phyloP scores from a whole-genome alignment of 257 asterid genomes.

The Cinchona pubescens region DNA sequence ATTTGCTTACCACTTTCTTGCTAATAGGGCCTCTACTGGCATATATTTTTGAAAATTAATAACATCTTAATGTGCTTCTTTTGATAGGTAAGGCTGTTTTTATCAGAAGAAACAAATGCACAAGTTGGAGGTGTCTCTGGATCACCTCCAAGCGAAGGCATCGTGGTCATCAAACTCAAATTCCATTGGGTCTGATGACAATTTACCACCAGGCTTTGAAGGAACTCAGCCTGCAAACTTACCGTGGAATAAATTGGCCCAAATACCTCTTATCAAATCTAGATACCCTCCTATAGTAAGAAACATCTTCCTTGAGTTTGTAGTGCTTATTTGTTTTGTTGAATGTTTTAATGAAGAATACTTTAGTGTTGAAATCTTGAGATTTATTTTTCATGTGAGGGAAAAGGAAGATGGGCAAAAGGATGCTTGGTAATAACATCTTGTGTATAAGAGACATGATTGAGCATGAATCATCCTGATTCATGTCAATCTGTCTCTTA shows the following conservation, averaged over 20 bases:
- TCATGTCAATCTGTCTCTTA: no score
- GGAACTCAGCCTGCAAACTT: slow-evolving; percentile 53
- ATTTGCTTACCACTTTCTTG: background rate
- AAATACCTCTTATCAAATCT: slow-evolving; percentile 72
- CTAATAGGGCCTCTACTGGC: background rate
- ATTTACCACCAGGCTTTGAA: slow-evolving; percentile 92
- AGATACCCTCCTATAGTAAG: slow-evolving; percentile 69
- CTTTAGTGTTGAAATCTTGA: background rate
- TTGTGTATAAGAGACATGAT: background rate
- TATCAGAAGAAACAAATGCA: slow-evolving; percentile 81
- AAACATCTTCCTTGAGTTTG: slow-evolving; percentile 5
- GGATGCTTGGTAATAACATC: background rate
- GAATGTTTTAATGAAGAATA: background rate
- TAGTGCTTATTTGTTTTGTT: slow-evolving; percentile 1
- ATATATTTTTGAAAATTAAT: no score
- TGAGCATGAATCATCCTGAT: no score
- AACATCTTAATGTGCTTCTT: slow-evolving; percentile 14
- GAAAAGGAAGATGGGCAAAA: background rate
- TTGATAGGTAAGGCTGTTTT: slow-evolving; percentile 68
- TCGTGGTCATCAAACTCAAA: slow-evolving; percentile 44
- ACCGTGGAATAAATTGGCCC: slow-evolving; percentile 51
- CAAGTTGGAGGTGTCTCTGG: slow-evolving; percentile 75
- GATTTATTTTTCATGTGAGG: background rate
- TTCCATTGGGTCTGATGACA: slow-evolving; percentile 53
- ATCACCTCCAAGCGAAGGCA: slow-evolving; percentile 80